phyloP scores from a whole-genome alignment of 768 basidiomycete genomes.

The Leccinellum luteum region DNA sequence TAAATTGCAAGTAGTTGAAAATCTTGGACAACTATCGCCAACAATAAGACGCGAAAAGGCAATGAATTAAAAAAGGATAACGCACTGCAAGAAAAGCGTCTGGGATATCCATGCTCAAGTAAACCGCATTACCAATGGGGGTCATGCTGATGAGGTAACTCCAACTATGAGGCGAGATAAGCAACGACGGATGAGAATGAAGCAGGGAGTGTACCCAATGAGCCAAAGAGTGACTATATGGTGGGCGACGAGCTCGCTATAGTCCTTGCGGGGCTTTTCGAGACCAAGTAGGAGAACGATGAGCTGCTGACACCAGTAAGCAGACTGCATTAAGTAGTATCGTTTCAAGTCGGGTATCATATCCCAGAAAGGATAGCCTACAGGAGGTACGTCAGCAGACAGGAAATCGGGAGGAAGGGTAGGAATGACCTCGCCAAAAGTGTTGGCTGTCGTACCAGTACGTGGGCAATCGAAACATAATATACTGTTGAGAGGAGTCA shows the following conservation, averaged over 20 bases:
- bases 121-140: conserved; percentile 86
- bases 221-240: conserved; percentile 96
- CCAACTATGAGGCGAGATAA: conserved; percentile 51
- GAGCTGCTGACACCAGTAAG: conserved; percentile 95
- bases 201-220: conserved; percentile 59
- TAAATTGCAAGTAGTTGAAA: conserved; percentile 79
- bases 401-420: not conserved
- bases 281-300: conserved; percentile 79
- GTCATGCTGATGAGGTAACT: conserved; percentile 82
- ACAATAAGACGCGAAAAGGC: not conserved
- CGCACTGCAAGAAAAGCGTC: conserved; percentile 84
- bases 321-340: conserved; percentile 90
- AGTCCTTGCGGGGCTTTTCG: conserved; percentile 95
- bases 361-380: conserved; percentile 87
- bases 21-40: conserved; percentile 70
- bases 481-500: conserved; percentile 45
- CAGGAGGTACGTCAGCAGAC: not conserved
- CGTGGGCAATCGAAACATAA: conserved; percentile 80
- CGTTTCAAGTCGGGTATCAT: conserved; percentile 83
- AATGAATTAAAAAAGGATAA: conserved; percentile 4
- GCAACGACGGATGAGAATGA: not conserved
- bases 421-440: conserved; percentile 75
- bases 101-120: conserved; percentile 95
- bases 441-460: conserved; percentile 82
- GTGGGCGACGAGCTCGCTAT: conserved; percentile 80